Evolutionary conservation across 2,329 filamentous ascomycete species (phyloP).

Genomic region (Lachnellula subtilissima): DNA sequence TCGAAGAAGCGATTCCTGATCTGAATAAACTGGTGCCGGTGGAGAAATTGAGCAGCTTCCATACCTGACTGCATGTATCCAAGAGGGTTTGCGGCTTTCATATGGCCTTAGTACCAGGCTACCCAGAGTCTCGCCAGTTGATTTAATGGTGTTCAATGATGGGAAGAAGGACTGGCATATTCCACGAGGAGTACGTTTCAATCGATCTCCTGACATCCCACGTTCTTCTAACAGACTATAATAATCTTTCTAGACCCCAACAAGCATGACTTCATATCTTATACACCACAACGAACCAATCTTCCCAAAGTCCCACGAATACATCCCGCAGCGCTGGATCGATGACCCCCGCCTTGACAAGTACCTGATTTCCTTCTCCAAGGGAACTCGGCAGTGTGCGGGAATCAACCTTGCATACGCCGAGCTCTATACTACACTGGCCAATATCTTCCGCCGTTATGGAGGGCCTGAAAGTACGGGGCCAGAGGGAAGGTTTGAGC

Average conservation of each 20-base stretch:
- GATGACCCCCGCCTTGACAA: slow-evolving; percentile 30
- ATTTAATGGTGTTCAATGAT: slow-evolving; percentile 12
- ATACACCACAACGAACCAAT: slow-evolving; percentile 36
- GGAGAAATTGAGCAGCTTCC: slow-evolving; percentile 24
- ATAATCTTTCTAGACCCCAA: slow-evolving; percentile 26
- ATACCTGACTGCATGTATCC: slow-evolving; percentile 28
- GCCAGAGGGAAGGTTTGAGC: slow-evolving; percentile 16
- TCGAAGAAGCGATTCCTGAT: slow-evolving; percentile 21
- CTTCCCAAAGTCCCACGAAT: slow-evolving; percentile 35
- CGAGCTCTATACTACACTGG: slow-evolving; percentile 13
- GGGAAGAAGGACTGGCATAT: slow-evolving; percentile 9
- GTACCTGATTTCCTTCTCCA: slow-evolving; percentile 39
- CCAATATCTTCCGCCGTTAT: slow-evolving; percentile 14
- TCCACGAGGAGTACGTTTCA: slow-evolving; percentile 17
- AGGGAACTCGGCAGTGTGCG: slow-evolving; percentile 38
- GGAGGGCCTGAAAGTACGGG: slow-evolving; percentile 8
- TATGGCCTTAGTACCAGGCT: slow-evolving; percentile 28
- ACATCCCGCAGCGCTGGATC: slow-evolving; percentile 39
- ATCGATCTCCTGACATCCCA: background rate
- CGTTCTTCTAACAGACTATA: background rate
- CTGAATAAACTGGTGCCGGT: background rate
- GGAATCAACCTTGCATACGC: slow-evolving; percentile 28
- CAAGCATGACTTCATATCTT: slow-evolving; percentile 35
- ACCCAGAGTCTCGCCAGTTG: slow-evolving; percentile 22
- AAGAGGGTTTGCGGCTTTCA: slow-evolving; percentile 29